phyloP scores from a whole-genome alignment of 306 rosid species.

The Biancaea sappan region DNA sequence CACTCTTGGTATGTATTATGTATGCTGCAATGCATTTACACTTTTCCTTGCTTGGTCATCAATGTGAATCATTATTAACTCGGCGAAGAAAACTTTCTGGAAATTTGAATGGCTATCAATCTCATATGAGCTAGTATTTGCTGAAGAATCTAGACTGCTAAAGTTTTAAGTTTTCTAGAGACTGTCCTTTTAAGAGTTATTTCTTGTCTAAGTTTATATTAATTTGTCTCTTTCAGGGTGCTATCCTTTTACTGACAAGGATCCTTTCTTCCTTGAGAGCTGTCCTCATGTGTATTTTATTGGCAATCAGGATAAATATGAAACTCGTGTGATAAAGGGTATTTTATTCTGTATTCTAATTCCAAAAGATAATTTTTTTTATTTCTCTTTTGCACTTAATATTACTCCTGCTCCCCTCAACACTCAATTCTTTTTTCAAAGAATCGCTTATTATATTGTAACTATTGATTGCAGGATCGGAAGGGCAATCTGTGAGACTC shows the following conservation, averaged over 20 bases:
- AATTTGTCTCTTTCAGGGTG: constrained; percentile 66
- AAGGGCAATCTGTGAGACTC: constrained; percentile 89
- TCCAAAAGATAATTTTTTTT: background rate
- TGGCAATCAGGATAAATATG: constrained; percentile 87
- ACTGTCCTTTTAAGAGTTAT: background rate
- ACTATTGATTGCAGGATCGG: constrained; percentile 64
- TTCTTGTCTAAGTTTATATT: constrained; percentile 12
- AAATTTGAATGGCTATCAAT: constrained; percentile 20
- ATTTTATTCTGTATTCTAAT: constrained; percentile 35
- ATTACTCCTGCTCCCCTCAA: constrained; percentile 18
- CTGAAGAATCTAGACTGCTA: constrained; percentile 18
- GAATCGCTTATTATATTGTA: no score
- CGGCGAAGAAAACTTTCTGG: constrained; percentile 17
- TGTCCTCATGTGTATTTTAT: constrained; percentile 93
- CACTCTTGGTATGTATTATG: constrained; percentile 72
- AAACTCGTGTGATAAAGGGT: constrained; percentile 73
- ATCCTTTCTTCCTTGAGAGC: constrained; percentile 85
- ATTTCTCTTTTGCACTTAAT: constrained; percentile 27
- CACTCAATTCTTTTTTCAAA: background rate
- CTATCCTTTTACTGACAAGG: constrained; percentile 84
- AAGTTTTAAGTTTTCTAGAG: background rate
- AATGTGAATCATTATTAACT: constrained; percentile 8
- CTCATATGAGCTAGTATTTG: constrained; percentile 23
- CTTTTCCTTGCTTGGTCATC: constrained; percentile 29
- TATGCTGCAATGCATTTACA: constrained; percentile 23